phyloP scores from a whole-genome alignment of 139 green algal genomes.

The Eudorina sp. region DNA sequence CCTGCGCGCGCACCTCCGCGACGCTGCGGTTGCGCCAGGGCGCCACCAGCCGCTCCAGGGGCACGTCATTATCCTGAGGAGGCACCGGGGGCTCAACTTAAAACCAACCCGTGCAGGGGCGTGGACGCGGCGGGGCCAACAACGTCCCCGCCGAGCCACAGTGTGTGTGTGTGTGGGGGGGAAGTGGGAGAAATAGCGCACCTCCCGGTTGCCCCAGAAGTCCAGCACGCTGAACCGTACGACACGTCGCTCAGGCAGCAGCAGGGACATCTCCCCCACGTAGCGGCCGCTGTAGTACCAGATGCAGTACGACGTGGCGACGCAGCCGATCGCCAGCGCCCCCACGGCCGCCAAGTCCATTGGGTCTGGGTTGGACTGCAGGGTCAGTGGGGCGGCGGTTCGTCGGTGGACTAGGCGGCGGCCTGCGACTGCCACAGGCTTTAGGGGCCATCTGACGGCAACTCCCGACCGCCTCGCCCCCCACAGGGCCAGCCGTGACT shows the following conservation, averaged over 20 bases:
- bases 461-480: too few relatives aligned
- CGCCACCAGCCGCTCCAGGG: constrained; percentile 61
- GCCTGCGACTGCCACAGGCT: too few relatives aligned
- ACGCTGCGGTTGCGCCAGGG: constrained; percentile 60
- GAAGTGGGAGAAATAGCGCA: too few relatives aligned
- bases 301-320: constrained; percentile 66
- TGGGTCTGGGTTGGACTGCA: constrained; percentile 41
- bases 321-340: constrained; percentile 56
- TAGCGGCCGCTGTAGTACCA: constrained; percentile 82
- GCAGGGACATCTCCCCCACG: constrained; percentile 82
- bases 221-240: constrained; percentile 77
- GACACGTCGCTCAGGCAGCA: constrained; percentile 56
- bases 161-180: too few relatives aligned
- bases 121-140: too few relatives aligned
- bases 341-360: constrained; percentile 50
- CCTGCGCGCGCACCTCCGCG: constrained; percentile 39
- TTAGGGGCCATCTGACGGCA: too few relatives aligned
- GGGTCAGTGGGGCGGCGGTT: too few relatives aligned
- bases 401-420: too few relatives aligned
- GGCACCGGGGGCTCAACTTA: too few relatives aligned
- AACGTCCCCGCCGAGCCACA: too few relatives aligned
- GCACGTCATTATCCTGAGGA: constrained; percentile 72
- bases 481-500: too few relatives aligned
- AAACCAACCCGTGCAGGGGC: too few relatives aligned
- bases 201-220: constrained; percentile 86